These are phyloP conservation scores for Pseudocercospora fijiensis DNA, from an alignment of 2,329 filamentous ascomycete genomes.

Conservation along the genomic window DNA sequence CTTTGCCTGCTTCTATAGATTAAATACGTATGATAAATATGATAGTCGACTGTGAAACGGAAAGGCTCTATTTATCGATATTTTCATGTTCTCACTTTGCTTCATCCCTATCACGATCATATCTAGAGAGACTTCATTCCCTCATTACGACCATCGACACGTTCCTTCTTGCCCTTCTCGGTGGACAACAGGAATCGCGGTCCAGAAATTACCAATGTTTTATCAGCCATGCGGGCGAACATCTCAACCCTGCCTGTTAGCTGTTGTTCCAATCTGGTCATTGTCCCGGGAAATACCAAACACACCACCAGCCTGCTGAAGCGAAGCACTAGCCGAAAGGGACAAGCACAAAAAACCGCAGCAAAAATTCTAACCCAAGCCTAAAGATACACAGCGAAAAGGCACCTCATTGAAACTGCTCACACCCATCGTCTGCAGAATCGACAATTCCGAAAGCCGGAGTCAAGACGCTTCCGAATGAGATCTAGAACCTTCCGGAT, in stretches of 20 bases:
- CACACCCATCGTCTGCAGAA: conserved; percentile 34
- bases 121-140: not conserved
- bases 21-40: no score
- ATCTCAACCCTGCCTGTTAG: not conserved
- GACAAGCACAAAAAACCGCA: conserved; percentile 73
- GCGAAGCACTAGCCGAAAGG: conserved; percentile 31
- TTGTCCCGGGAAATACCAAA: conserved; percentile 69
- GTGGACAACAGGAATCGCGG: conserved; percentile 36
- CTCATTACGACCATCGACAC: not conserved
- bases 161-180: conserved; percentile 30
- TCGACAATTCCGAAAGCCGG: conserved; percentile 15
- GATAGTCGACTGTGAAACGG: no score
- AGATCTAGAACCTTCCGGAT: conserved; percentile 60
- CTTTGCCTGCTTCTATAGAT: no score
- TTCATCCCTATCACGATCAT: not conserved
- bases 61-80: not conserved
- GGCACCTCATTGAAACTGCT: conserved; percentile 56
- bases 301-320: conserved; percentile 68
- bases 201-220: conserved; percentile 38
- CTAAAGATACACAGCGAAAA: conserved; percentile 72
- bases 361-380: conserved; percentile 76
- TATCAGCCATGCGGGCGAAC: conserved; percentile 65
- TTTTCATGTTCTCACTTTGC: not conserved
- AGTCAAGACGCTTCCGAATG: conserved; percentile 17
- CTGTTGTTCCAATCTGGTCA: not conserved